Evolutionary conservation across 1,284 basidiomycete species (phyloP).

Genomic region (Boletus semigastroideus): DNA sequence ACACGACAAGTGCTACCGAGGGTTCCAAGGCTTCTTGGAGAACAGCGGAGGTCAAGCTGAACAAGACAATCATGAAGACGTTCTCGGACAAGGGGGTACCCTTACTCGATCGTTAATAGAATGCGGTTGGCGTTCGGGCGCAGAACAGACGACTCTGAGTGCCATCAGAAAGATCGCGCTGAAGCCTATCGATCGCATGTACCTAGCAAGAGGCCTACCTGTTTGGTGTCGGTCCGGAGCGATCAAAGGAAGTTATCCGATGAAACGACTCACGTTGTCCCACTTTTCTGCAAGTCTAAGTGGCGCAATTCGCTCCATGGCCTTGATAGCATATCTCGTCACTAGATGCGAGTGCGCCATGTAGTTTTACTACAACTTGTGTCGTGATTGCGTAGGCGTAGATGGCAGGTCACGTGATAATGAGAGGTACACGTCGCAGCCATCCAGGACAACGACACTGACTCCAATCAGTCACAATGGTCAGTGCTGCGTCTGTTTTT

Average conservation of each 20-base stretch:
- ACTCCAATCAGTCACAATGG: constrained; percentile 16
- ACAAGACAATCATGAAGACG: constrained; percentile 12
- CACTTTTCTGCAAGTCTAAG: constrained; percentile 83
- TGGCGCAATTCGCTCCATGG: constrained; percentile 83
- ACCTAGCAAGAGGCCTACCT: constrained; percentile 88
- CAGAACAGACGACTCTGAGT: constrained; percentile 69
- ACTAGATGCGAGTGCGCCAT: constrained; percentile 5
- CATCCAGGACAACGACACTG: not conserved
- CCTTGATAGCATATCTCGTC: constrained; percentile 50
- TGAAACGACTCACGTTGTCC: constrained; percentile 89
- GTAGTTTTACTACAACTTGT: not conserved
- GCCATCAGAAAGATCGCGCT: constrained; percentile 4
- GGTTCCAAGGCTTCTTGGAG: constrained; percentile 70
- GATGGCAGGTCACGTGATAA: constrained; percentile 15
- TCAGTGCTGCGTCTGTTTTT: constrained; percentile 8
- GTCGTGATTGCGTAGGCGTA: too few relatives aligned
- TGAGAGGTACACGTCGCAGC: not conserved
- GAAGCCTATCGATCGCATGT: constrained; percentile 4
- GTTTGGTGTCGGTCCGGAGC: constrained; percentile 9
- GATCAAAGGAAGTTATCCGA: constrained; percentile 28
- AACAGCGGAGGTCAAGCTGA: constrained; percentile 77
- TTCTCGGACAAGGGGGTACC: constrained; percentile 9
- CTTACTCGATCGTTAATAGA: constrained; percentile 85
- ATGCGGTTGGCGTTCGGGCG: constrained; percentile 60
- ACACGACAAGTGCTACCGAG: constrained; percentile 67